Percentiles rank a stretch among this genome's conserved stretches.
These are phyloP conservation scores for Leishmania turanica DNA, from an alignment of 208 protist genomes.

Conservation along the genomic window DNA sequence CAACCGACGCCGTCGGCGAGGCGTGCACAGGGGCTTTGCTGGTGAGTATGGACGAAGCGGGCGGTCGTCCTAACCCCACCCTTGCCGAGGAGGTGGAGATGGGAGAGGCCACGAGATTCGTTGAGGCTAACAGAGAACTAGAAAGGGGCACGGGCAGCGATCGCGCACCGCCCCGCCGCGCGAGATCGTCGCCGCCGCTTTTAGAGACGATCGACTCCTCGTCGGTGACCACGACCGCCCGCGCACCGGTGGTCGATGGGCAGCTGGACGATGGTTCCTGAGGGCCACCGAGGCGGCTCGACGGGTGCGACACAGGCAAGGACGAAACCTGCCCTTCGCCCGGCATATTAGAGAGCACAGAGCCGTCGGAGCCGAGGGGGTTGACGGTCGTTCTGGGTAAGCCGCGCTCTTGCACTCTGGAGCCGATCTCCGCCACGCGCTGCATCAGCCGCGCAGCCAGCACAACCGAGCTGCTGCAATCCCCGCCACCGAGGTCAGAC, in stretches of 20 bases:
- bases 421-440: conserved; percentile 27
- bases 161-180: not conserved
- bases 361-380: not conserved
- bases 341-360: not conserved
- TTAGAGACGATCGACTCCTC: not conserved
- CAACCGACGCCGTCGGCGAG: not conserved
- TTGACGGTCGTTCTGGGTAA: not conserved
- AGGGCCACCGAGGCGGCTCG: too few species aligned
- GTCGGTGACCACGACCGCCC: conserved; percentile 7
- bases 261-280: not conserved
- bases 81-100: not conserved
- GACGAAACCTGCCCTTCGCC: not conserved
- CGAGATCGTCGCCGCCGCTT: not conserved
- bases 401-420: conserved; percentile 14
- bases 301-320: not conserved
- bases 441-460: conserved; percentile 27
- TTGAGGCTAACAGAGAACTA: not conserved
- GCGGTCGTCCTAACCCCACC: not conserved
- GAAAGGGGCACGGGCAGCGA: not conserved
- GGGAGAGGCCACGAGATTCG: not conserved
- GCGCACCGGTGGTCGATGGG: not conserved
- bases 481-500: not conserved
- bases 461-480: not conserved
- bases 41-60: not conserved
- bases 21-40: not conserved